Evolutionary conservation across 257 asterid genomes (phyloP).

Genomic region (Linderniella brevidens): DNA sequence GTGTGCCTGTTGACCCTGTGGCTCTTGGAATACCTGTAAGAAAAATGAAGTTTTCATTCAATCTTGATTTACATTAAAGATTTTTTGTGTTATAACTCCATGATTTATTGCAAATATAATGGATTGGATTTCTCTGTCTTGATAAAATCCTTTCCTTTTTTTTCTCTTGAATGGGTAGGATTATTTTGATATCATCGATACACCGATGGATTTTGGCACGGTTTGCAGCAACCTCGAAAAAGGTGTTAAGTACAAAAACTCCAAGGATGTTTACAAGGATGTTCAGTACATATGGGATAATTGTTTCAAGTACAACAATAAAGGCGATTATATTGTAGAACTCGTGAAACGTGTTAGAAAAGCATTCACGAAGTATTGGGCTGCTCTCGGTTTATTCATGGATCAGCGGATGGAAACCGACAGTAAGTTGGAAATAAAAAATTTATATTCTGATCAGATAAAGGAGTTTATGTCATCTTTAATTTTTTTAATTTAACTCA

Average conservation of each 20-base stretch:
- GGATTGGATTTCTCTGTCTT: too few species aligned
- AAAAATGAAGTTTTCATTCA: too few species aligned
- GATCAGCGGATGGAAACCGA: conserved; percentile 49
- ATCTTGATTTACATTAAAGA: too few species aligned
- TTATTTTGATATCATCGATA: conserved; percentile 81
- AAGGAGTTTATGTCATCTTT: too few species aligned
- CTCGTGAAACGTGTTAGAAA: conserved; percentile 96
- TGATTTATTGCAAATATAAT: too few species aligned
- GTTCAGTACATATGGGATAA: conserved; percentile 84
- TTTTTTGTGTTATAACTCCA: too few species aligned
- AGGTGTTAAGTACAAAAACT: conserved; percentile 64
- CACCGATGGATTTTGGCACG: conserved; percentile 98
- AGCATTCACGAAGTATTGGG: conserved; percentile 64
- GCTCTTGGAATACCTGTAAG: conserved; percentile 71
- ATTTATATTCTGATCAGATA: not conserved
- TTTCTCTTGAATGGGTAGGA: conserved; percentile 42
- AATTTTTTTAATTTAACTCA: too few species aligned
- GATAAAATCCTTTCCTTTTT: too few species aligned
- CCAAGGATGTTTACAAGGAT: conserved; percentile 75
- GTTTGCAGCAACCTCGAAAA: conserved; percentile 86
- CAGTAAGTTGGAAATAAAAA: conserved; percentile 11
- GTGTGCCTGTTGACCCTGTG: conserved; percentile 74
- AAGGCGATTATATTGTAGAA: conserved; percentile 77
- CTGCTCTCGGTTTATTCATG: conserved; percentile 52
- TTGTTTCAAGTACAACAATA: conserved; percentile 86